Evolutionary conservation across 495 filamentous ascomycete species (phyloP).

Genomic region (Hyaloscypha hepaticicola): DNA sequence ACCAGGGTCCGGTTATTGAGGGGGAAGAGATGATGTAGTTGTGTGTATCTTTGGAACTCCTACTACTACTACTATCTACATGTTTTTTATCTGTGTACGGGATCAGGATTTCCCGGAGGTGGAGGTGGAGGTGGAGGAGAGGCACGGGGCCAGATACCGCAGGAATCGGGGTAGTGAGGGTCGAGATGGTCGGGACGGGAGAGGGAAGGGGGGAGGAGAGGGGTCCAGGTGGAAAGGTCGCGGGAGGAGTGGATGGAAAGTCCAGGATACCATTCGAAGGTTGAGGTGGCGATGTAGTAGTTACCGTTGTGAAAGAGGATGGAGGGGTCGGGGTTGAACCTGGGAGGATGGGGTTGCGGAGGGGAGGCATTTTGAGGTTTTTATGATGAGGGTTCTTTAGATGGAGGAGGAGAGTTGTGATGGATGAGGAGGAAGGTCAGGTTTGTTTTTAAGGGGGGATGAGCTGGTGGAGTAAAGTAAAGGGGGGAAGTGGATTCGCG

Average conservation of each 20-base stretch:
- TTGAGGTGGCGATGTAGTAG: constrained; percentile 64
- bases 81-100: constrained; percentile 57
- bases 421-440: no score
- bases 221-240: constrained; percentile 57
- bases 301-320: constrained; percentile 34
- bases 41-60: constrained; percentile 56
- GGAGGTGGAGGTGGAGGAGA: constrained; percentile 54
- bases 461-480: no score
- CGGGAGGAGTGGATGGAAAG: constrained; percentile 58
- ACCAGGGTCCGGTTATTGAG: constrained; percentile 37
- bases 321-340: constrained; percentile 24
- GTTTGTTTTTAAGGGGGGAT: no score
- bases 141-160: constrained; percentile 63
- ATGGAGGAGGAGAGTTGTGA: no score
- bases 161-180: constrained; percentile 40
- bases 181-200: constrained; percentile 9
- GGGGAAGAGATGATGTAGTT: constrained; percentile 35
- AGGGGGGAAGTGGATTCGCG: no score
- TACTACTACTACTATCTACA: constrained; percentile 52
- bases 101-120: constrained; percentile 57
- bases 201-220: constrained; percentile 28
- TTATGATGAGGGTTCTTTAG: no score
- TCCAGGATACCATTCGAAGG: constrained; percentile 63
- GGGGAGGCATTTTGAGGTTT: constrained; percentile 21
- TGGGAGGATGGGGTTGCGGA: constrained; percentile 22